A percentile compares a stretch with the other conserved stretches of the same genome.
Evolutionary conservation across 805 yeast genomes (phyloP).

Genomic region (Gaillardinia entomophila): DNA sequence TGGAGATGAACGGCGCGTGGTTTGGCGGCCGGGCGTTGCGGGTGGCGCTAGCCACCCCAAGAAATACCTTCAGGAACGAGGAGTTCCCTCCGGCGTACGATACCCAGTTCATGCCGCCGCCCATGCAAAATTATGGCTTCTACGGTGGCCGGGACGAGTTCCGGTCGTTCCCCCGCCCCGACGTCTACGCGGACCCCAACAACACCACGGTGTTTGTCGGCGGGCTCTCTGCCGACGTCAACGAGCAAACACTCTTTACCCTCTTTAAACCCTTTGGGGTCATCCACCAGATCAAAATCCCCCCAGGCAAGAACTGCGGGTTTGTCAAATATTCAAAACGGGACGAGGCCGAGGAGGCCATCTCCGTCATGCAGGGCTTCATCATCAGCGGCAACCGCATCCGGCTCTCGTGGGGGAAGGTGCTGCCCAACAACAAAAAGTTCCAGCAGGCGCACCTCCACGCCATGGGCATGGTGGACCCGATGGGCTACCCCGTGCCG

Average conservation of each 20-base stretch:
- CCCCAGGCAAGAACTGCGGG: conserved; percentile 81
- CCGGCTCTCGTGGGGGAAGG: conserved; percentile 84
- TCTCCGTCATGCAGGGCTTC: conserved; percentile 83
- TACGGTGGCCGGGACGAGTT: too few relatives aligned
- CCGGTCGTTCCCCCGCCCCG: too few relatives aligned
- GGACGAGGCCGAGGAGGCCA: conserved; percentile 80
- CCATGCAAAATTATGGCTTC: not conserved
- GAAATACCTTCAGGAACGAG: conserved; percentile 26
- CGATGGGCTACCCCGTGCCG: too few relatives aligned
- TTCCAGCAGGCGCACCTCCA: too few relatives aligned
- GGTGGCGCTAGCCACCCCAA: conserved; percentile 76
- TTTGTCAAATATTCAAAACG: conserved; percentile 78
- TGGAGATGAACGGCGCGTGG: conserved; percentile 76
- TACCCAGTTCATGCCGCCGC: conserved; percentile 1
- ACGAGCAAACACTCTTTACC: conserved; percentile 54
- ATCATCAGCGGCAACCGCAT: conserved; percentile 81
- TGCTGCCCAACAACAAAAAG: conserved; percentile 8
- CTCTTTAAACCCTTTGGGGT: conserved; percentile 72
- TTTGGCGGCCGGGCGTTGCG: conserved; percentile 72
- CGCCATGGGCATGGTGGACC: too few relatives aligned
- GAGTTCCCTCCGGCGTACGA: not conserved
- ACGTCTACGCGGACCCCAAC: conserved; percentile 45
- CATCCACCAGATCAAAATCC: conserved; percentile 65
- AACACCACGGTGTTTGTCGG: conserved; percentile 79
- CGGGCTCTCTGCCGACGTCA: conserved; percentile 60